Evolutionary conservation across 495 filamentous ascomycete species (phyloP).

Genomic region (Sporormia fimetaria): DNA sequence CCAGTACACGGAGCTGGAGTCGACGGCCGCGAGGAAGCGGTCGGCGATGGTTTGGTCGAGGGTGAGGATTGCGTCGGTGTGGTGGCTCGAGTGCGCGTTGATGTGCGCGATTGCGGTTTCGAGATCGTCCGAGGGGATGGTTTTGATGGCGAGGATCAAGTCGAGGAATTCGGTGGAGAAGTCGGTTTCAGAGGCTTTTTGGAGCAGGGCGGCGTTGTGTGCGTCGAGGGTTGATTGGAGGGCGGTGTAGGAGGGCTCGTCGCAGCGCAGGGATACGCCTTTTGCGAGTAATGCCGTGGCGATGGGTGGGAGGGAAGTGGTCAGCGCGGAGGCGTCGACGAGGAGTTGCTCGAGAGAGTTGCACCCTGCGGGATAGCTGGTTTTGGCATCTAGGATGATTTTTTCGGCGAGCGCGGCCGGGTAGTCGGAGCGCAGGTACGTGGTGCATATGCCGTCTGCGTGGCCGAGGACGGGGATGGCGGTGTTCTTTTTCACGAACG

Average conservation of each 20-base stretch:
- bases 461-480: slow-evolving; percentile 95
- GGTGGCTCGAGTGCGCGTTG: slow-evolving; percentile 82
- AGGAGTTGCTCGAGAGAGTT: slow-evolving; percentile 86
- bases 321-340: slow-evolving; percentile 61
- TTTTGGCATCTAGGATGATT: slow-evolving; percentile 84
- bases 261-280: slow-evolving; percentile 79
- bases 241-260: slow-evolving; percentile 50
- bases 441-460: slow-evolving; percentile 84
- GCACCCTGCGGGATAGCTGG: slow-evolving; percentile 90
- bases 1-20: slow-evolving; percentile 92
- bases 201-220: slow-evolving; percentile 40
- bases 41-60: slow-evolving; percentile 52
- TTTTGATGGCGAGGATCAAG: slow-evolving; percentile 74
- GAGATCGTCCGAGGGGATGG: slow-evolving; percentile 44
- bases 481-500: slow-evolving; percentile 77
- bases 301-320: slow-evolving; percentile 55
- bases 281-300: slow-evolving; percentile 59
- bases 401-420: slow-evolving; percentile 58
- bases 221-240: slow-evolving; percentile 37
- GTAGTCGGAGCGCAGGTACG: slow-evolving; percentile 76
- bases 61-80: slow-evolving; percentile 89
- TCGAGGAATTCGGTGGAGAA: slow-evolving; percentile 85
- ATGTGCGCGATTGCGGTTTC: slow-evolving; percentile 75
- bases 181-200: slow-evolving; percentile 55
- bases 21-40: slow-evolving; percentile 68